A percentile compares a stretch with the other conserved stretches of the same genome.
phyloP scores from a whole-genome alignment of 2,329 filamentous ascomycete species.

The Mycocentrospora acerina region DNA sequence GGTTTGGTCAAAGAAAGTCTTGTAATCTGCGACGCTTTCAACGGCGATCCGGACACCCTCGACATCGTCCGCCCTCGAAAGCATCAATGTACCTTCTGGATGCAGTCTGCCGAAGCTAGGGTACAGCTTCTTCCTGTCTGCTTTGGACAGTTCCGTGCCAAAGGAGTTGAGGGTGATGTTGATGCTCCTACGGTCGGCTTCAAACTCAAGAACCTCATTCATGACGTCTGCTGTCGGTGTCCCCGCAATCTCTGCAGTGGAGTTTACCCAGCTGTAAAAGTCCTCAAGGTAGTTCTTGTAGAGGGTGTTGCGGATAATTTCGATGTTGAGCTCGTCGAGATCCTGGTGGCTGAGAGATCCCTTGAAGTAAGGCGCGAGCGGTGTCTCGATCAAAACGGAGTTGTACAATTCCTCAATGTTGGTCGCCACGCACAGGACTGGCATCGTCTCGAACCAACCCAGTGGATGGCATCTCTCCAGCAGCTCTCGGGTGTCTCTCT shows the following conservation, averaged over 20 bases:
- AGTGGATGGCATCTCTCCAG: slow-evolving; percentile 94
- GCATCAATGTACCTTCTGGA: slow-evolving; percentile 91
- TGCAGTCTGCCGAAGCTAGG: slow-evolving; percentile 88
- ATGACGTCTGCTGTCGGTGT: slow-evolving; percentile 93
- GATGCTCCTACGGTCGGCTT: slow-evolving; percentile 93
- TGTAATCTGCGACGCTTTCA: slow-evolving; percentile 91
- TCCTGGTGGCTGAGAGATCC: slow-evolving; percentile 94
- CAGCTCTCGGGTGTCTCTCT: slow-evolving; percentile 93
- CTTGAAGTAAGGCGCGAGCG: slow-evolving; percentile 95
- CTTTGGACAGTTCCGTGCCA: slow-evolving; percentile 91
- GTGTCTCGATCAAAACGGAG: slow-evolving; percentile 94
- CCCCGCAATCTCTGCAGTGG: slow-evolving; percentile 78
- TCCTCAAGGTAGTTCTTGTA: slow-evolving; percentile 99
- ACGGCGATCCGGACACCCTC: slow-evolving; percentile 93
- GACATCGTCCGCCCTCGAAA: slow-evolving; percentile 90
- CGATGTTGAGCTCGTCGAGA: slow-evolving; percentile 97
- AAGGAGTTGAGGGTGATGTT: slow-evolving; percentile 99
- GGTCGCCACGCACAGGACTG: slow-evolving; percentile 93
- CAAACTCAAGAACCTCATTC: slow-evolving; percentile 93
- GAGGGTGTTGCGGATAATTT: slow-evolving; percentile 96
- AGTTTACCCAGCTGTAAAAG: slow-evolving; percentile 93
- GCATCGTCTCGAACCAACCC: slow-evolving; percentile 99
- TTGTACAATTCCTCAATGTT: slow-evolving; percentile 99
- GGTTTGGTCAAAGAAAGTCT: slow-evolving; percentile 93
- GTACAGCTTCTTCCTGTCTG: slow-evolving; percentile 93